These are phyloP conservation scores for Solanum hybrid DNA, from an alignment of 305 asterid genomes.

Conservation along the genomic window DNA sequence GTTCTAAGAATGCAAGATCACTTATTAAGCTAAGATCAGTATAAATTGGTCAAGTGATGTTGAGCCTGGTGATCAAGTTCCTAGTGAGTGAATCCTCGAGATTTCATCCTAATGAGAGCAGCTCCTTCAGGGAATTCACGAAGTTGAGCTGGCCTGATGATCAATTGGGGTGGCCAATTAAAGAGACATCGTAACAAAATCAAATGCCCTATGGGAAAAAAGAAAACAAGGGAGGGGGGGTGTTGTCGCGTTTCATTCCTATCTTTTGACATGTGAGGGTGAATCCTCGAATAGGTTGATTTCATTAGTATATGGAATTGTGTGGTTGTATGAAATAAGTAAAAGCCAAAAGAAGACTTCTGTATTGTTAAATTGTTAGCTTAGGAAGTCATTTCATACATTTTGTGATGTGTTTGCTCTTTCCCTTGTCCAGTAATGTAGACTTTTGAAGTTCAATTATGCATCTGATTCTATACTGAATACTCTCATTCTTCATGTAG, in stretches of 20 bases:
- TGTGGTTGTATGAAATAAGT: not conserved
- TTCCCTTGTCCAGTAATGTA: not conserved
- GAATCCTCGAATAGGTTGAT: not conserved
- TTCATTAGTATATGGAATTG: not conserved
- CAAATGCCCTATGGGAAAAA: not conserved
- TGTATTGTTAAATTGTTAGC: not conserved
- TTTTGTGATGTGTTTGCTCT: not conserved
- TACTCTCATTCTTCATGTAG: slow-evolving; percentile 19
- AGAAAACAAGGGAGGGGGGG: not conserved
- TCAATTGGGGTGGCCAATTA: not conserved
- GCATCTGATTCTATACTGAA: not conserved
- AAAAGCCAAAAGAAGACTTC: not conserved
- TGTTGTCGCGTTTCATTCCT: not conserved
- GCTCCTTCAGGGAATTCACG: not conserved
- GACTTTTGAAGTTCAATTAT: not conserved
- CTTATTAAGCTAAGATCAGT: not conserved
- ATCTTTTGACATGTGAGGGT: not conserved
- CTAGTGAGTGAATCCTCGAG: not conserved
- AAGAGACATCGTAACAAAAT: not conserved
- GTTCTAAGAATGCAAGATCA: not conserved
- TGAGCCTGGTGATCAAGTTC: not conserved
- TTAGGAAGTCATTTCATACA: not conserved
- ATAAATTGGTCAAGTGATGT: not conserved
- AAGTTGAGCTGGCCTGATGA: not conserved
- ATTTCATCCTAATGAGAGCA: not conserved